Evolutionary conservation across 1,284 basidiomycete genomes (phyloP).

Genomic region (Fomitopsis betulina): DNA sequence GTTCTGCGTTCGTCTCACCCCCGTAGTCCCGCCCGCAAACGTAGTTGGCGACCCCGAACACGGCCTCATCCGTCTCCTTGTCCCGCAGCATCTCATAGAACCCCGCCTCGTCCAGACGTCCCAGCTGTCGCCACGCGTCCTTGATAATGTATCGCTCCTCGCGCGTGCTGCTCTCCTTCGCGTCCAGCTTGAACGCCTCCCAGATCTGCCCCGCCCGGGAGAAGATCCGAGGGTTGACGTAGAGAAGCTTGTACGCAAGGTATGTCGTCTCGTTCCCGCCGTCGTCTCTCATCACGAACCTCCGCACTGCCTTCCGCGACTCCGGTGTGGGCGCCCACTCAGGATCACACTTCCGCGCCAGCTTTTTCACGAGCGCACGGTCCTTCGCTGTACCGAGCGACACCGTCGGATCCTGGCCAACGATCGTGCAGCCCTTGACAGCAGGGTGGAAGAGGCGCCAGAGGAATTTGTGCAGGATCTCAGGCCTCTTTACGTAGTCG

Average conservation of each 20-base stretch:
- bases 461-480: constrained; percentile 10
- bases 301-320: background rate
- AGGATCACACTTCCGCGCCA: background rate
- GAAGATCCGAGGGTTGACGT: constrained; percentile 11
- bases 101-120: background rate
- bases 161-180: background rate
- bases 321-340: background rate
- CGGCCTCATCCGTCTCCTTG: background rate
- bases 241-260: constrained; percentile 8
- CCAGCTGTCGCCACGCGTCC: background rate
- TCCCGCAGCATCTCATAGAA: background rate
- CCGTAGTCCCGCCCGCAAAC: background rate
- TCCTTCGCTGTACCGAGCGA: background rate
- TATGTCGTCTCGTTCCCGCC: background rate
- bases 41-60: background rate
- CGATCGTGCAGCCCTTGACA: background rate
- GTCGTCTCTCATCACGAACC: background rate
- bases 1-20: background rate
- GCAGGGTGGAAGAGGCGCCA: constrained; percentile 12
- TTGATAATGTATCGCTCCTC: background rate
- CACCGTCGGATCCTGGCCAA: constrained; percentile 11
- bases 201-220: background rate
- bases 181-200: background rate
- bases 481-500: constrained; percentile 3
- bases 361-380: too few relatives aligned